phyloP scores from a whole-genome alignment of 2,329 filamentous ascomycete genomes.

The Colletotrichum cordylinicola region DNA sequence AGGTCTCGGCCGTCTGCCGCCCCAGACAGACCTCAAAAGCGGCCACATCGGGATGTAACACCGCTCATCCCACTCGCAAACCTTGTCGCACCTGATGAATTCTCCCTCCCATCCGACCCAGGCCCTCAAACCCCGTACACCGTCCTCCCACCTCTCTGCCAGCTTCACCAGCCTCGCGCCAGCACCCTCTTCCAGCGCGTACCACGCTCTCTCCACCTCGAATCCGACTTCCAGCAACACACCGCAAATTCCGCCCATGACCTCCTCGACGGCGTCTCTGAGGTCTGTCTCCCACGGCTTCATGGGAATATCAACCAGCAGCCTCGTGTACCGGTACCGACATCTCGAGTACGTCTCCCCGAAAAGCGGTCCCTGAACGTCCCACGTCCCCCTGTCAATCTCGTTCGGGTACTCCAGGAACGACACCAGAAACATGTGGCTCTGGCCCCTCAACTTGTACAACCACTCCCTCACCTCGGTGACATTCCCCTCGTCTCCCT shows the following conservation, averaged over 20 bases:
- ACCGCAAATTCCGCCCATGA: constrained; percentile 43
- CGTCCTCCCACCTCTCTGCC: constrained; percentile 30
- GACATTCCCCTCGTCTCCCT: constrained; percentile 21
- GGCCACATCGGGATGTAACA: constrained; percentile 61
- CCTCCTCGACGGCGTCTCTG: constrained; percentile 44
- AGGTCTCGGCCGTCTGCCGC: constrained; percentile 16
- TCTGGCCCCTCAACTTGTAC: constrained; percentile 37
- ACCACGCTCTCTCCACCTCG: constrained; percentile 44
- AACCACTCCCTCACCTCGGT: constrained; percentile 35
- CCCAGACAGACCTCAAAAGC: constrained; percentile 26
- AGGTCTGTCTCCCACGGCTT: constrained; percentile 40
- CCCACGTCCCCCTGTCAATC: constrained; percentile 32
- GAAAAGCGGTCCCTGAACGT: constrained; percentile 35
- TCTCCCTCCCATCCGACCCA: constrained; percentile 58
- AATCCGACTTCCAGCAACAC: constrained; percentile 48
- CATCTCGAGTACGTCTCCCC: constrained; percentile 45
- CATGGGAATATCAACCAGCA: constrained; percentile 34
- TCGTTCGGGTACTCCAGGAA: constrained; percentile 48
- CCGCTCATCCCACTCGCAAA: constrained; percentile 47
- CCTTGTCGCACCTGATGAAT: constrained; percentile 43
- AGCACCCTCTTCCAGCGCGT: constrained; percentile 26
- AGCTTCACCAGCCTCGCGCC: not conserved
- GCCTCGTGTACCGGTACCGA: constrained; percentile 43
- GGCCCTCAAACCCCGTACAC: constrained; percentile 48
- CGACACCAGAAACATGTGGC: constrained; percentile 48